Evolutionary conservation across 495 filamentous ascomycete genomes (phyloP).

Genomic region (Penicillium paradoxum): DNA sequence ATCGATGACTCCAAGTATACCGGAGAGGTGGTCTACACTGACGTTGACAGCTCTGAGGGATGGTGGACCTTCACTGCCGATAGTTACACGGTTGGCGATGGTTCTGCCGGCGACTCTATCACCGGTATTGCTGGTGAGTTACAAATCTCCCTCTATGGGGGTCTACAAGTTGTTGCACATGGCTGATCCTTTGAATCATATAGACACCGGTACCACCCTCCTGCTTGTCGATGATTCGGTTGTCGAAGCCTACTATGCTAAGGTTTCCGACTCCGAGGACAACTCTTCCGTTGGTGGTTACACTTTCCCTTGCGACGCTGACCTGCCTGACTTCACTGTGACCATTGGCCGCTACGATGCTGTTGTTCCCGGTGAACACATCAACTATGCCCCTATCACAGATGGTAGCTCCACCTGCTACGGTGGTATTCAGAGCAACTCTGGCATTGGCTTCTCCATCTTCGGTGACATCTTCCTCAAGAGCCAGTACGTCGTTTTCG

Average conservation of each 20-base stretch:
- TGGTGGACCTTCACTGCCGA: conserved; percentile 67
- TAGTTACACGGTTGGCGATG: conserved; percentile 55
- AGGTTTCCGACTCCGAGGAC: conserved; percentile 50
- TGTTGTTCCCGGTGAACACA: conserved; percentile 39
- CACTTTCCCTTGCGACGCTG: conserved; percentile 58
- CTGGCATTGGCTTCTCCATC: conserved; percentile 61
- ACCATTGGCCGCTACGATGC: conserved; percentile 45
- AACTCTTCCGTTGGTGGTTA: conserved; percentile 54
- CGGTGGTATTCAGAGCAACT: conserved; percentile 60
- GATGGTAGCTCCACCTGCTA: conserved; percentile 50
- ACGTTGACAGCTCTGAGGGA: conserved; percentile 55
- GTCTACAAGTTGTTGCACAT: background rate
- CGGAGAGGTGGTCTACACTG: conserved; percentile 55
- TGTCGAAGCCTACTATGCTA: conserved; percentile 59
- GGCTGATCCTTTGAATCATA: background rate
- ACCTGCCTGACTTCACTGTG: conserved; percentile 59
- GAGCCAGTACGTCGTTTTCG: conserved; percentile 72
- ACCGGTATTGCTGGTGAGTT: conserved; percentile 36
- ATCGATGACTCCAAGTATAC: conserved; percentile 60
- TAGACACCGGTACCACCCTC: conserved; percentile 69
- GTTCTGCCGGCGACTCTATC: conserved; percentile 24
- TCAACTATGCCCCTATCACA: conserved; percentile 41
- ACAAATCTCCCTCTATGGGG: background rate
- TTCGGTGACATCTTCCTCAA: conserved; percentile 78
- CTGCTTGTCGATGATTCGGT: conserved; percentile 54